Conservation (phyloP, 768 basidiomycete genomes). For the Amanita muscaria region DNA sequence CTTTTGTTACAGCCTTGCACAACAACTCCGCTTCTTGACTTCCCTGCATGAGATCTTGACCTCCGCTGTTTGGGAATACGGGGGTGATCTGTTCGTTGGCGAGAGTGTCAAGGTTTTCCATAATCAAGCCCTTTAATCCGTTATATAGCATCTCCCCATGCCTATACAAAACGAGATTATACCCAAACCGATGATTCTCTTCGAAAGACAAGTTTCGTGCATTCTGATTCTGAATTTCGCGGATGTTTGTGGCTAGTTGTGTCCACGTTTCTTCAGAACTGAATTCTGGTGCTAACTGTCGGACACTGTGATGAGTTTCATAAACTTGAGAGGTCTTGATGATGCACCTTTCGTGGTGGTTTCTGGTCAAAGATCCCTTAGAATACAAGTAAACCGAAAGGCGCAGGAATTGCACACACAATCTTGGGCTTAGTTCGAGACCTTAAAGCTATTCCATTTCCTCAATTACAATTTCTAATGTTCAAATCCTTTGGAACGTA, state of each 20-base stretch:
- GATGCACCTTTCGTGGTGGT: conserved; percentile 36
- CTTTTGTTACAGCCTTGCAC: conserved; percentile 69
- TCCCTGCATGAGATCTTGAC: conserved; percentile 60
- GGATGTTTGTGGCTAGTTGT: conserved; percentile 74
- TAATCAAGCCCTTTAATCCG: conserved; percentile 70
- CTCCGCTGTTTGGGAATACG: conserved; percentile 67
- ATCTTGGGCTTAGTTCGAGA: conserved; percentile 7
- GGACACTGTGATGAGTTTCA: not conserved
- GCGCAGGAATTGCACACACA: conserved; percentile 8
- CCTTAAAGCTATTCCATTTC: not conserved
- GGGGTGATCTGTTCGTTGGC: conserved; percentile 72
- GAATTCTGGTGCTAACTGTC: conserved; percentile 63
- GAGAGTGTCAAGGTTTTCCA: conserved; percentile 74
- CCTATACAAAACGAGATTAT: conserved; percentile 88
- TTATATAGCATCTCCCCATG: conserved; percentile 81
- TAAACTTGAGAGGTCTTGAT: not conserved
- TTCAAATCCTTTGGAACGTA: conserved; percentile 4
- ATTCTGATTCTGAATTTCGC: conserved; percentile 92
- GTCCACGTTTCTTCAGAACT: conserved; percentile 82
- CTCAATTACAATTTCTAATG: not conserved
- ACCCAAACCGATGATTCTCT: conserved; percentile 89
- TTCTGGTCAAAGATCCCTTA: conserved; percentile 23
- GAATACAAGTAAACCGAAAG: conserved; percentile 6
- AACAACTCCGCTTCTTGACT: conserved; percentile 80
- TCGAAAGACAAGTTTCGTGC: conserved; percentile 68